These are phyloP conservation scores for Fusarium citri DNA, from an alignment of 2,329 filamentous ascomycete genomes.

Conservation along the genomic window DNA sequence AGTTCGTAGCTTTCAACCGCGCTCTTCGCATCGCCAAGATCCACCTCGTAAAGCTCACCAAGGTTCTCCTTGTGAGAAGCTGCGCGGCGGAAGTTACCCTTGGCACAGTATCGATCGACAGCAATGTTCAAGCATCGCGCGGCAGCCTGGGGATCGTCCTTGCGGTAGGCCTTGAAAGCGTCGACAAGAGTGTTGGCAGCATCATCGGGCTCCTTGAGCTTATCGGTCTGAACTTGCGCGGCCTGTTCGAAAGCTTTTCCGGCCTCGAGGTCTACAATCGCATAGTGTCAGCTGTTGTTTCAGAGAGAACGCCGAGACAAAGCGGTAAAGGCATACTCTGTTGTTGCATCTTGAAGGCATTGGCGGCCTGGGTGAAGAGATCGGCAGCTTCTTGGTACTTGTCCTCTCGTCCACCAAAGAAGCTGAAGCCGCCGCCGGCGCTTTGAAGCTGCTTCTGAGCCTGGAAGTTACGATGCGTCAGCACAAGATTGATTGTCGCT, in stretches of 20 bases:
- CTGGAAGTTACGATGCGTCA: conserved; percentile 58
- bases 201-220: conserved; percentile 92
- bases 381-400: conserved; percentile 93
- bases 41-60: conserved; percentile 86
- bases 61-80: conserved; percentile 91
- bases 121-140: conserved; percentile 82
- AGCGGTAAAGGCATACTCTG: conserved; percentile 67
- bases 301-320: background rate
- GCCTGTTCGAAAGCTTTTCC: conserved; percentile 88
- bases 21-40: conserved; percentile 80
- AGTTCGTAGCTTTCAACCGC: conserved; percentile 87
- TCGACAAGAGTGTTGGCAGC: conserved; percentile 89
- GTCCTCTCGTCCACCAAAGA: conserved; percentile 87
- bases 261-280: conserved; percentile 78
- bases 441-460: conserved; percentile 85
- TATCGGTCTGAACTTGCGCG: conserved; percentile 80
- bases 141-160: conserved; percentile 84
- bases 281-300: conserved; percentile 20
- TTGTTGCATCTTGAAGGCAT: conserved; percentile 90
- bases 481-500: conserved; percentile 9
- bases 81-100: conserved; percentile 91
- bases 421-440: conserved; percentile 84
- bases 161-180: conserved; percentile 95
- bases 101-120: conserved; percentile 86
- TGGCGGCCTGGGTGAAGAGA: conserved; percentile 87